Evolutionary conservation across 805 yeast species (phyloP), one percentile per base, ranked within the genome.

Genomic region (Komagataella pastoris): DNA sequence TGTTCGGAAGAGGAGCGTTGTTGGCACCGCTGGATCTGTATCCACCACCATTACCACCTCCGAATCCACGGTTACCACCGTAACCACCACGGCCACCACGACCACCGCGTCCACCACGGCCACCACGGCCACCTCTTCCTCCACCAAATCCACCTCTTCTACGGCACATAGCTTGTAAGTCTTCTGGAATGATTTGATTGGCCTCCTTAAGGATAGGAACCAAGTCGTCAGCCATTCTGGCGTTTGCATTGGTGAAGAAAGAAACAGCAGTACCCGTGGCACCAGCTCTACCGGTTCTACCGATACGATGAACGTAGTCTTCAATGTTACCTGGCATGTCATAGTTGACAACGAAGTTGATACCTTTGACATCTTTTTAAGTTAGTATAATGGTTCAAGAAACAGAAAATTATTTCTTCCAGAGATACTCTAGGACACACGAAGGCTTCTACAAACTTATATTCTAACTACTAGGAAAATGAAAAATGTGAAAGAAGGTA

Each of bases 241-340:
- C 74, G 76, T 89, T 88, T 58, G 76, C 90, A 57, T 81, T 85
- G 54, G 97, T 88, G 79, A 93, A 93, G 69, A 91, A 81, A 7
- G 98, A 88, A 58, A 89, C 80, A 52, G 99, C 97, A 56, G 93
- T 90, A 79, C 99, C 99, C 56, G 77, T 76, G 56, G 89, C 83
- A 69, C 98, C 98, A 59, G 97, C 99, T 80, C 99, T 88, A 69
- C 99, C 99, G 58, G 99, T 90, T 81, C 97, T 90, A 71, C 99
- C 99, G 65, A 91, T 93, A 75, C 99, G 83, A 71, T 91, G 99
- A 57, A 91, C 97, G 69, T 91, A 91, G 74, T 93, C 98, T 77
- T 93, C 99, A 66, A 90, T 88, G 73, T 91, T 91, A 71, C 88
- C 89, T 65, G 99, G 98, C 90, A 91, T 91, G 70, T 91, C 98